phyloP scores from a whole-genome alignment of 2,329 filamentous ascomycete genomes.

The Periglandula ipomoeae region DNA sequence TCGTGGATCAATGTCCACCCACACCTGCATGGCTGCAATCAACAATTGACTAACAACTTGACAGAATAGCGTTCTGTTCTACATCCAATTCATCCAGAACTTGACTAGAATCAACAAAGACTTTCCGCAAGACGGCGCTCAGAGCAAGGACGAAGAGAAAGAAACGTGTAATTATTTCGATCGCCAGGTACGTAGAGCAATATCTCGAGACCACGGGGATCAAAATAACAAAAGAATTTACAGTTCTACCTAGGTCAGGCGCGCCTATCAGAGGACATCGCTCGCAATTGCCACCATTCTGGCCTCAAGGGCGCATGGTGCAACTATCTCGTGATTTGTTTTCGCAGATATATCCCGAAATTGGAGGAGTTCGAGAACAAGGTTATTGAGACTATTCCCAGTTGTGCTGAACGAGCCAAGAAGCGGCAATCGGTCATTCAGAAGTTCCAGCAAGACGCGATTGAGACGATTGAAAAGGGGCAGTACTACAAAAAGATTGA shows the following conservation, averaged over 20 bases:
- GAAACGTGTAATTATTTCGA: not conserved
- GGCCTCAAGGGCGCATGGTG: not conserved
- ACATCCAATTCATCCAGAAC: not conserved
- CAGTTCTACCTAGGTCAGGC: not conserved
- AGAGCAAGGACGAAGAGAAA: not conserved
- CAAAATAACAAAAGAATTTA: too few relatives aligned
- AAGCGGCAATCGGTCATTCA: too few relatives aligned
- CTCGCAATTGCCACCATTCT: not conserved
- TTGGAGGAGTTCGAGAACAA: conserved; percentile 14
- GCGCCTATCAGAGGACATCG: not conserved
- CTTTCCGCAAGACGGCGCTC: not conserved
- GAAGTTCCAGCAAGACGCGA: too few relatives aligned
- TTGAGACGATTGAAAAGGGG: too few relatives aligned
- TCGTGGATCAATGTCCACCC: too few relatives aligned
- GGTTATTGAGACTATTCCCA: not conserved
- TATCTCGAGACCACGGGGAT: not conserved
- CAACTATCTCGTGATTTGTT: conserved; percentile 1
- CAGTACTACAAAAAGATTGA: too few relatives aligned
- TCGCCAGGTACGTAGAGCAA: not conserved
- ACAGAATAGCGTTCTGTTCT: not conserved
- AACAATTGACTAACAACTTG: not conserved
- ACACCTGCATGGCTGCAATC: too few relatives aligned
- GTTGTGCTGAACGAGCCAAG: too few relatives aligned
- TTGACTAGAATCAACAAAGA: not conserved
- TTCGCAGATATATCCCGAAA: conserved; percentile 3